These are phyloP conservation scores for Poronia punctata DNA, from an alignment of 495 filamentous ascomycete species.

Conservation along the genomic window DNA sequence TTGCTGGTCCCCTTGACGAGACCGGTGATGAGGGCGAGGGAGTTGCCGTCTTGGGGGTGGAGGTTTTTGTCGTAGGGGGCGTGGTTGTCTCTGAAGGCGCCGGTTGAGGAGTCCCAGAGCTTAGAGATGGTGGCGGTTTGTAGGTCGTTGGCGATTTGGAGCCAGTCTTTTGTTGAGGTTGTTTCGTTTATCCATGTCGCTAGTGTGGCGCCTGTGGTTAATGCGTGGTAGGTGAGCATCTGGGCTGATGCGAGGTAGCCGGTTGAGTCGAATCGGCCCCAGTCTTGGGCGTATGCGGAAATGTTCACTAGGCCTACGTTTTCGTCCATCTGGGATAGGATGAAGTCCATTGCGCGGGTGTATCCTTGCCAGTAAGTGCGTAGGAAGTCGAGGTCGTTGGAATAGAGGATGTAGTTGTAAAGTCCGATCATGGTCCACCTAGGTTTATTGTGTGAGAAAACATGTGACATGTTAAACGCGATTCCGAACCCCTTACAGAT, in stretches of 20 bases:
- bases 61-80: slow-evolving; percentile 26
- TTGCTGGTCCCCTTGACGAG: slow-evolving; percentile 22
- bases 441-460: slow-evolving; percentile 1
- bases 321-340: slow-evolving; percentile 44
- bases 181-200: slow-evolving; percentile 44
- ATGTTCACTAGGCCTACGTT: slow-evolving; percentile 48
- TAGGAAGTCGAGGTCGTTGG: slow-evolving; percentile 47
- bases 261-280: slow-evolving; percentile 49
- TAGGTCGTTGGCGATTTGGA: slow-evolving; percentile 31
- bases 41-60: slow-evolving; percentile 49
- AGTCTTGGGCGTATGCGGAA: slow-evolving; percentile 46
- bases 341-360: slow-evolving; percentile 46
- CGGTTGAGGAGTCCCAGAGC: slow-evolving; percentile 45
- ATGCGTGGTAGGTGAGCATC: slow-evolving; percentile 51
- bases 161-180: slow-evolving; percentile 38
- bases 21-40: slow-evolving; percentile 37
- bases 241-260: slow-evolving; percentile 50
- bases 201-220: slow-evolving; percentile 42
- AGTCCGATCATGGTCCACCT: slow-evolving; percentile 53
- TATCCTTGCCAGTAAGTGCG: slow-evolving; percentile 44
- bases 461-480: background rate
- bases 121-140: slow-evolving; percentile 36
- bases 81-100: slow-evolving; percentile 52
- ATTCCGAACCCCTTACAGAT: slow-evolving; percentile 39
- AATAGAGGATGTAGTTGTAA: slow-evolving; percentile 55